Percentiles rank a stretch among this genome's conserved stretches.
These are phyloP conservation scores for Mucor plumbeus DNA, from an alignment of 371 early-diverging fungal species.

Conservation along the genomic window DNA sequence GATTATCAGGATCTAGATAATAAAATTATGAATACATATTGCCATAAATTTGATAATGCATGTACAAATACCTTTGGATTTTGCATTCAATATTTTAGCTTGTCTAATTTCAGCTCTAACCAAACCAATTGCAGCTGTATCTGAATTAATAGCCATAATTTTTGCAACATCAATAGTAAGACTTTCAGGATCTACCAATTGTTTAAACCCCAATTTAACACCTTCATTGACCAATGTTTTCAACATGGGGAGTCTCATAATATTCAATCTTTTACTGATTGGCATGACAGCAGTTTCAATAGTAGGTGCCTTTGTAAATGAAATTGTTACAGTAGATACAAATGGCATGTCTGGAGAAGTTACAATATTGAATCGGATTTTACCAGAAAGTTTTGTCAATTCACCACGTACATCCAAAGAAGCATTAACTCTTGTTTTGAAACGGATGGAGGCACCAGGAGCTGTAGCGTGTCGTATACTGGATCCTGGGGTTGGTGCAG, in stretches of 20 bases:
- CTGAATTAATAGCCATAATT: constrained; percentile 30
- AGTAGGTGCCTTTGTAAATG: constrained; percentile 35
- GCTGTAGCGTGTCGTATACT: constrained; percentile 20
- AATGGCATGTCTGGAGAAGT: constrained; percentile 41
- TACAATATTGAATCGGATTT: constrained; percentile 38
- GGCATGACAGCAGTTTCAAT: constrained; percentile 49
- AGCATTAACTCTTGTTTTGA: constrained; percentile 41
- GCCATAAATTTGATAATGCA: too few relatives aligned
- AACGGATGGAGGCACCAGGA: constrained; percentile 40
- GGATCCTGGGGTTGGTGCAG: constrained; percentile 3
- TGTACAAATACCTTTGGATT: neutral
- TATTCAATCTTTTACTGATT: constrained; percentile 36
- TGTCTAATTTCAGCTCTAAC: constrained; percentile 34
- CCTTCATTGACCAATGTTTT: constrained; percentile 38
- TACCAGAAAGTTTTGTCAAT: constrained; percentile 31
- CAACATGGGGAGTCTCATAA: constrained; percentile 44
- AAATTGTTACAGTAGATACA: constrained; percentile 38
- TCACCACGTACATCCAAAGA: constrained; percentile 42
- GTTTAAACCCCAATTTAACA: constrained; percentile 36
- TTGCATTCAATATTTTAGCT: neutral
- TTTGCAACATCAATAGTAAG: constrained; percentile 34
- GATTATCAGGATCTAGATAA: constrained; percentile 33
- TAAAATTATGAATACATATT: neutral
- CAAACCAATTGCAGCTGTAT: constrained; percentile 40
- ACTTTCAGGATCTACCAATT: constrained; percentile 41